Conservation (phyloP, 768 basidiomycete species). For the Suillus subluteus region DNA sequence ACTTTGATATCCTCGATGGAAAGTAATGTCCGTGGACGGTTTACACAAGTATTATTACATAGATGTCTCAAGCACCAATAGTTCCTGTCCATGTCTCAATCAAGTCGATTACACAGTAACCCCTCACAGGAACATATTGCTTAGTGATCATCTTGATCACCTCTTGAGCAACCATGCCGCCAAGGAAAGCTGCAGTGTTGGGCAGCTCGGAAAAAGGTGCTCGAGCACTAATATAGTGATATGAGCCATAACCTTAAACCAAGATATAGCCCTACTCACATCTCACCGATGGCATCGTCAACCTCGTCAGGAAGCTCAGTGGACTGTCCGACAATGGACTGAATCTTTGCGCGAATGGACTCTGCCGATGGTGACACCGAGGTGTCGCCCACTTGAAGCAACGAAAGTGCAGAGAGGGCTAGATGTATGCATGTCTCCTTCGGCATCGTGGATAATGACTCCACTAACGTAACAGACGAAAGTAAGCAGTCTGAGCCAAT, state of each 20-base stretch:
- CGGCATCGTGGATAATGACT: constrained; percentile 42
- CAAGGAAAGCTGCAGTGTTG: constrained; percentile 91
- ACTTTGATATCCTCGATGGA: background rate
- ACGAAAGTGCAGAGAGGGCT: constrained; percentile 64
- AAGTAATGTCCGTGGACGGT: background rate
- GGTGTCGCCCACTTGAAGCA: constrained; percentile 31
- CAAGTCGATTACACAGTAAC: constrained; percentile 84
- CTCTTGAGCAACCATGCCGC: constrained; percentile 94
- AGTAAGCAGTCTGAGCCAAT: background rate
- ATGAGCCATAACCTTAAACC: constrained; percentile 8
- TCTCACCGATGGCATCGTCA: constrained; percentile 69
- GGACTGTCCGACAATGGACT: constrained; percentile 51
- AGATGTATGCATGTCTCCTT: constrained; percentile 72
- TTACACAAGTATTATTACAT: background rate
- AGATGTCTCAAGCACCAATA: constrained; percentile 33
- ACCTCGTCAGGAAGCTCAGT: constrained; percentile 58
- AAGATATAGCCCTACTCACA: constrained; percentile 53
- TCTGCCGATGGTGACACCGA: constrained; percentile 49
- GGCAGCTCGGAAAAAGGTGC: constrained; percentile 86
- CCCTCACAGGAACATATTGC: constrained; percentile 91
- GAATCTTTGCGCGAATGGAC: constrained; percentile 54
- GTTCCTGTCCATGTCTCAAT: constrained; percentile 77
- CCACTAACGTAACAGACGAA: constrained; percentile 8
- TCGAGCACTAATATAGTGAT: constrained; percentile 55
- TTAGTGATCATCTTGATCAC: constrained; percentile 96